Conservation (phyloP, 768 basidiomycete genomes). For the Tylopilus plumbeoviolaceoides region DNA sequence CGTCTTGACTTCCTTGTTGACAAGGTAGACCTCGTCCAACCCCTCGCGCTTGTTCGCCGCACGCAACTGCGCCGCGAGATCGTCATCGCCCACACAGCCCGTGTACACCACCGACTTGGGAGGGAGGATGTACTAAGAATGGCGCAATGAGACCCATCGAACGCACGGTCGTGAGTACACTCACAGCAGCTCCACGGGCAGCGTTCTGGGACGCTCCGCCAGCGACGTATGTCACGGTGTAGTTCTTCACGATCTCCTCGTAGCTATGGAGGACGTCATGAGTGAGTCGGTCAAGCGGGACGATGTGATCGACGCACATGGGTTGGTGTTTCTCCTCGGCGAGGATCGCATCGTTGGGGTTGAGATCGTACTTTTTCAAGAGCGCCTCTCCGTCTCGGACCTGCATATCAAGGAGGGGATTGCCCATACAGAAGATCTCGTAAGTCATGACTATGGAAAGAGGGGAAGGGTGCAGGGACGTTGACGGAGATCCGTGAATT, state of each 20-base stretch:
- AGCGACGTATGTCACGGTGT: constrained; percentile 85
- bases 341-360: constrained; percentile 94
- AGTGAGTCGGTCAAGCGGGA: background rate
- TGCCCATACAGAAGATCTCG: constrained; percentile 86
- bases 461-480: constrained; percentile 6
- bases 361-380: constrained; percentile 84
- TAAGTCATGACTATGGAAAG: constrained; percentile 44
- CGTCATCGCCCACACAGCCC: constrained; percentile 91
- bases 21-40: constrained; percentile 82
- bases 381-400: constrained; percentile 81
- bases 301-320: constrained; percentile 48
- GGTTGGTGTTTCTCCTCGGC: constrained; percentile 83
- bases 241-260: constrained; percentile 74
- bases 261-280: constrained; percentile 51
- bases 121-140: constrained; percentile 80
- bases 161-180: constrained; percentile 27
- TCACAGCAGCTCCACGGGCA: constrained; percentile 91
- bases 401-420: constrained; percentile 96
- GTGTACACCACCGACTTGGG: constrained; percentile 86
- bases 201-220: constrained; percentile 97
- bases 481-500: constrained; percentile 10
- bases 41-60: constrained; percentile 91
- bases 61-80: constrained; percentile 84
- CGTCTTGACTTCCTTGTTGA: constrained; percentile 82
- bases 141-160: background rate